A percentile compares a stretch with the other conserved stretches of the same genome.
Conservation (phyloP, 1,284 basidiomycete species). For the Earliella scabrosa region DNA sequence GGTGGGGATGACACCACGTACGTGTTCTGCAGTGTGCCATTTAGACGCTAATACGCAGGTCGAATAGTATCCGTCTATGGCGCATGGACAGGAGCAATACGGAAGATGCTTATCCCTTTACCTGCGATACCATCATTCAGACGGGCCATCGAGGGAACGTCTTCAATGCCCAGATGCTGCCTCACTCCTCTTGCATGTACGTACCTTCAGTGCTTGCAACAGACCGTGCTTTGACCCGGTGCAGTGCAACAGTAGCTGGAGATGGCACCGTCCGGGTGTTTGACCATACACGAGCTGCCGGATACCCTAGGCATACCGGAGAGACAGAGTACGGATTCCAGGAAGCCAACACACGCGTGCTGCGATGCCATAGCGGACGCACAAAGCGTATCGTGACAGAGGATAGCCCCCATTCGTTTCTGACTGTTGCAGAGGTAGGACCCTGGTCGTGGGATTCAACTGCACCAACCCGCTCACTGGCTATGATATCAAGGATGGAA, state of each 20-base stretch:
- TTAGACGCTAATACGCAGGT: background rate
- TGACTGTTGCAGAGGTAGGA: slow-evolving; percentile 83
- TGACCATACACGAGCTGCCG: slow-evolving; percentile 62
- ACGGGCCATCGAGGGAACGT: slow-evolving; percentile 90
- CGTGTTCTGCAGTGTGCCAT: slow-evolving; percentile 33
- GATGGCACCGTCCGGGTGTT: slow-evolving; percentile 84
- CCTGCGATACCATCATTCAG: slow-evolving; percentile 62
- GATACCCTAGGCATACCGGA: slow-evolving; percentile 36
- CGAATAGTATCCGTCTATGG: slow-evolving; percentile 72
- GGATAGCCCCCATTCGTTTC: slow-evolving; percentile 81
- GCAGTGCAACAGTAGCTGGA: slow-evolving; percentile 77
- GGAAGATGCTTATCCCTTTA: slow-evolving; percentile 58
- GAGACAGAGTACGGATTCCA: slow-evolving; percentile 46
- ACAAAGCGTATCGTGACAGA: slow-evolving; percentile 87
- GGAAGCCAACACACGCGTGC: slow-evolving; percentile 53
- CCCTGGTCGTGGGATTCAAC: background rate
- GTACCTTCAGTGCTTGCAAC: slow-evolving; percentile 22
- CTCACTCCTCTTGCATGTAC: slow-evolving; percentile 71
- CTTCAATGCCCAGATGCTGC: slow-evolving; percentile 86
- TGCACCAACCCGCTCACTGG: background rate
- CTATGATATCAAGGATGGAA: slow-evolving; percentile 56
- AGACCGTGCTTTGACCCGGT: slow-evolving; percentile 1
- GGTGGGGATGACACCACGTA: slow-evolving; percentile 87
- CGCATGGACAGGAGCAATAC: slow-evolving; percentile 48
- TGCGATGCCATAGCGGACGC: slow-evolving; percentile 70